Evolutionary conservation across 345 rosid genomes (phyloP).

Genomic region (Raphanus raphanistrum): DNA sequence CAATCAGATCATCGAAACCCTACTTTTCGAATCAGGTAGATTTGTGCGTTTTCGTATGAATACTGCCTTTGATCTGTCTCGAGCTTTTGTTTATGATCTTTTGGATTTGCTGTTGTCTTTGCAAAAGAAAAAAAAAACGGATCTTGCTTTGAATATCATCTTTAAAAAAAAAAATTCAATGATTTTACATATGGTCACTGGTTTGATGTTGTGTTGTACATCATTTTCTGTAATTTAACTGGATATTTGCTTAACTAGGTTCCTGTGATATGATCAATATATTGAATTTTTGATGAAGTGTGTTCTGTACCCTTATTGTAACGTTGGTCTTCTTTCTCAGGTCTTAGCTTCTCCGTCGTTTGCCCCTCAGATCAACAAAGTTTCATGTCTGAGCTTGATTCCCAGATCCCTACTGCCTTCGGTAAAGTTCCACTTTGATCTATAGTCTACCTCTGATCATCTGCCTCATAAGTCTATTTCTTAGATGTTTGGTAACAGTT

Average conservation of each 20-base stretch:
- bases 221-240: background rate
- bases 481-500: background rate
- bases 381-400: conserved; percentile 70
- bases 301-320: background rate
- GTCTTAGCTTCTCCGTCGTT: conserved; percentile 28
- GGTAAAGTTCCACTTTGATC: conserved; percentile 36
- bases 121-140: background rate
- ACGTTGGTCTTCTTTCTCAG: conserved; percentile 7
- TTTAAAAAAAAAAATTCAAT: background rate
- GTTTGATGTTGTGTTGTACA: conserved; percentile 12
- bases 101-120: background rate
- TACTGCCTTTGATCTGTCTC: background rate
- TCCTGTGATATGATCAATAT: background rate
- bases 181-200: background rate
- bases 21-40: conserved; percentile 29
- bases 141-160: conserved; percentile 13
- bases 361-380: conserved; percentile 35
- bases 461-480: background rate
- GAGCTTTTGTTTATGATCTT: conserved; percentile 9
- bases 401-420: conserved; percentile 52
- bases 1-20: conserved; percentile 29
- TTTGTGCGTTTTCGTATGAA: background rate
- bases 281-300: background rate
- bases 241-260: background rate
- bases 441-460: background rate